Conservation (phyloP, 73 alveolate genomes). For the Paramecium sexaurelia region DNA sequence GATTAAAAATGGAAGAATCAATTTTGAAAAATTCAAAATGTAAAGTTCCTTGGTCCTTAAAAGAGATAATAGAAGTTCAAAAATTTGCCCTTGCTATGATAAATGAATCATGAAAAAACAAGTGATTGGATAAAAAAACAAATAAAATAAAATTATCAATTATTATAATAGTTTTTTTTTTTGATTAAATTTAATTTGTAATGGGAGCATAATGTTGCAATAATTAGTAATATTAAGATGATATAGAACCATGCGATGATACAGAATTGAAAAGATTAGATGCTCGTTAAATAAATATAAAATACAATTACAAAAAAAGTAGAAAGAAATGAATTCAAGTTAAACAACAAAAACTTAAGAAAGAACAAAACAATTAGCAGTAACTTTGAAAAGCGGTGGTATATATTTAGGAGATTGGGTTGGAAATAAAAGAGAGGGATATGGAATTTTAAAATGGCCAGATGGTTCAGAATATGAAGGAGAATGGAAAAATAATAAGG, state of each 20-base stretch:
- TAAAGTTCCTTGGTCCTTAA: no score
- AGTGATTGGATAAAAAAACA: not conserved
- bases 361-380: not conserved
- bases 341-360: not conserved
- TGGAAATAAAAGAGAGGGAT: slow-evolving; percentile 62
- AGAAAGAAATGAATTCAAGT: slow-evolving; percentile 27
- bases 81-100: no score
- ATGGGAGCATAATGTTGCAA: slow-evolving; percentile 50
- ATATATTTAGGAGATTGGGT: slow-evolving; percentile 67
- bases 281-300: not conserved
- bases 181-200: not conserved
- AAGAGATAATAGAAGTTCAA: no score
- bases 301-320: not conserved
- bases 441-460: slow-evolving; percentile 49
- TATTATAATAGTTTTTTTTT: not conserved
- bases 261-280: not conserved
- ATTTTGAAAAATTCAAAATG: no score
- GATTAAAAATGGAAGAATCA: no score
- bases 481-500: slow-evolving; percentile 66
- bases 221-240: not conserved
- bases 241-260: slow-evolving; percentile 21
- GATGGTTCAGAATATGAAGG: slow-evolving; percentile 70
- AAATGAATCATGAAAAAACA: no score
- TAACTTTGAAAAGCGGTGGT: slow-evolving; percentile 53
- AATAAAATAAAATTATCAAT: not conserved